These are phyloP conservation scores for Hymenoscyphus fructigenus DNA, from an alignment of 2,329 filamentous ascomycete genomes.

Conservation along the genomic window DNA sequence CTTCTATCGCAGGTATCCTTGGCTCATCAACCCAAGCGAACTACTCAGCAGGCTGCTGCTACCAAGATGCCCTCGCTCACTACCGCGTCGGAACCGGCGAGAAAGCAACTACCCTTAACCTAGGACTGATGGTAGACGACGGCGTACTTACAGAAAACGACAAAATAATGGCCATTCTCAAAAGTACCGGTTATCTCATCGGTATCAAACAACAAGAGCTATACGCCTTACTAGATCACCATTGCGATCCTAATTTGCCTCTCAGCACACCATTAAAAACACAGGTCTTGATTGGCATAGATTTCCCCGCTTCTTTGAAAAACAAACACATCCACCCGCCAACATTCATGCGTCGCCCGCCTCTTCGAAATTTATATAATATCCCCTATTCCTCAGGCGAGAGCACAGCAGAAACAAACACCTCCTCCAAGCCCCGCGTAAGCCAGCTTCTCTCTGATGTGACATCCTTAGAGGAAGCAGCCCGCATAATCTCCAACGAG, in stretches of 20 bases:
- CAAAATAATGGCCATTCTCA: not conserved
- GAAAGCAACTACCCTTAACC: slow-evolving; percentile 17
- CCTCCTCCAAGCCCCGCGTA: not conserved
- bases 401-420: not conserved
- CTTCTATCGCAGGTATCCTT: slow-evolving; percentile 35
- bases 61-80: slow-evolving; percentile 21
- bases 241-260: slow-evolving; percentile 37
- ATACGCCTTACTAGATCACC: slow-evolving; percentile 26
- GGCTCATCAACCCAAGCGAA: slow-evolving; percentile 14
- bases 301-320: slow-evolving; percentile 27
- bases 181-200: not conserved
- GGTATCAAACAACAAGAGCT: not conserved
- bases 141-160: slow-evolving; percentile 33
- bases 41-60: slow-evolving; percentile 35
- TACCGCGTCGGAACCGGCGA: slow-evolving; percentile 16
- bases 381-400: not conserved
- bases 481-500: slow-evolving; percentile 12
- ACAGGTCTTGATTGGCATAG: slow-evolving; percentile 40
- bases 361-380: not conserved
- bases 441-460: not conserved
- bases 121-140: slow-evolving; percentile 17
- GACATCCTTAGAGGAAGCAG: not conserved
- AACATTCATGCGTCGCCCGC: slow-evolving; percentile 40
- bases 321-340: slow-evolving; percentile 53
- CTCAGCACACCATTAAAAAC: slow-evolving; percentile 52